Conservation (phyloP, 2,329 filamentous ascomycete genomes). For the Venturia asperata region DNA sequence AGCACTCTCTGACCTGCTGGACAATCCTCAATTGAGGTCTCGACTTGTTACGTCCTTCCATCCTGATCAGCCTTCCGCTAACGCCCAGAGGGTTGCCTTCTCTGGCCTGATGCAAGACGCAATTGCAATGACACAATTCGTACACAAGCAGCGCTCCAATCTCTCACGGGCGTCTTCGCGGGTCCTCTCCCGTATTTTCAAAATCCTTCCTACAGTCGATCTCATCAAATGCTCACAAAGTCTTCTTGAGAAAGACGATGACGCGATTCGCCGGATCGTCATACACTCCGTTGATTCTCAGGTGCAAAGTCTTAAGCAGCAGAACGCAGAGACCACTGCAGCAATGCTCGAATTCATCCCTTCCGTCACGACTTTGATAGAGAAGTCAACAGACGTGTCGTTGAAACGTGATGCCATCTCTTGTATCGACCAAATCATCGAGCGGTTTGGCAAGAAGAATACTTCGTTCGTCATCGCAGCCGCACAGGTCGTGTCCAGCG, state of each 20-base stretch:
- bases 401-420: constrained; percentile 81
- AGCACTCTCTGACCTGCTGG: constrained; percentile 16
- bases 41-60: constrained; percentile 17
- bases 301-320: constrained; percentile 64
- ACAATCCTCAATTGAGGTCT: background rate
- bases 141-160: constrained; percentile 8
- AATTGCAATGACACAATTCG: constrained; percentile 14
- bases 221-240: constrained; percentile 83
- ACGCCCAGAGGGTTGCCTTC: constrained; percentile 12
- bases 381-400: constrained; percentile 61
- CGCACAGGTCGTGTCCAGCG: constrained; percentile 67
- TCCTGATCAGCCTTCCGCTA: constrained; percentile 10
- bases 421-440: constrained; percentile 86
- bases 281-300: constrained; percentile 74
- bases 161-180: constrained; percentile 32
- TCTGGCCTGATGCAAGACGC: constrained; percentile 14
- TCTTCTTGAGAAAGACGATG: constrained; percentile 67
- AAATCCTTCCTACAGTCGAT: constrained; percentile 76
- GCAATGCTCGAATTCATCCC: constrained; percentile 73
- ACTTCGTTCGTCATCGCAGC: constrained; percentile 66
- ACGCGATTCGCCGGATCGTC: constrained; percentile 67
- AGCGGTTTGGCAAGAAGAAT: constrained; percentile 93
- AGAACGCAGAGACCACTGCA: constrained; percentile 59
- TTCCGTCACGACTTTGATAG: constrained; percentile 68
- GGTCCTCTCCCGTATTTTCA: constrained; percentile 71